phyloP scores from a whole-genome alignment of 2,329 filamentous ascomycete species.

The Aspergillus sp. region DNA sequence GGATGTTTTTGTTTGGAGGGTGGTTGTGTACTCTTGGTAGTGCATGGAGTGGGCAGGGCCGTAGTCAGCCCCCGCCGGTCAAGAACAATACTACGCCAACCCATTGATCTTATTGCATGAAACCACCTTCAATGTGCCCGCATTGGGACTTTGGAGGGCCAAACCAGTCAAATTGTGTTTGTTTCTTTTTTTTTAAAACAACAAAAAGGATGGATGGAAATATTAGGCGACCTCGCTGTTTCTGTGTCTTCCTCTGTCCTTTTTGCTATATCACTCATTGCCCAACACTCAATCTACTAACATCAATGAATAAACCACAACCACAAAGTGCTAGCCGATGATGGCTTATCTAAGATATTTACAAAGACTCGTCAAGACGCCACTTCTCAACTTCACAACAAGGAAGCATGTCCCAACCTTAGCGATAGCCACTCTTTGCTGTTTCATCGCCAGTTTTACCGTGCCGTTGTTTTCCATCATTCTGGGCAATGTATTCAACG shows the following conservation, averaged over 20 bases:
- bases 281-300: neutral
- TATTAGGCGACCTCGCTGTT: neutral
- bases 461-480: conserved; percentile 68
- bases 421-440: conserved; percentile 54
- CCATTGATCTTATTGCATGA: conserved; percentile 19
- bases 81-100: conserved; percentile 17
- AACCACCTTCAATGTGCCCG: conserved; percentile 24
- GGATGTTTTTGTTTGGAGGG: neutral
- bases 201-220: neutral
- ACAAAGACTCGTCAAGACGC: conserved; percentile 45
- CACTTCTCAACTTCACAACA: conserved; percentile 73
- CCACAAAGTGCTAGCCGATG: neutral
- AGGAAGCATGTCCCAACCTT: conserved; percentile 59
- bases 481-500: conserved; percentile 72
- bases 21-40: neutral
- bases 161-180: neutral
- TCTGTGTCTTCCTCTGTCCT: neutral
- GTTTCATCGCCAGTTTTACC: conserved; percentile 61
- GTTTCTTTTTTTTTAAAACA: neutral
- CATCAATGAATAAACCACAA: neutral
- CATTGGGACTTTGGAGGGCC: conserved; percentile 6
- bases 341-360: neutral
- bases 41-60: neutral
- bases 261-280: neutral
- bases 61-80: neutral